phyloP scores from a whole-genome alignment of 1,139 yeast genomes.

The Lodderomyces metapsilosis region DNA sequence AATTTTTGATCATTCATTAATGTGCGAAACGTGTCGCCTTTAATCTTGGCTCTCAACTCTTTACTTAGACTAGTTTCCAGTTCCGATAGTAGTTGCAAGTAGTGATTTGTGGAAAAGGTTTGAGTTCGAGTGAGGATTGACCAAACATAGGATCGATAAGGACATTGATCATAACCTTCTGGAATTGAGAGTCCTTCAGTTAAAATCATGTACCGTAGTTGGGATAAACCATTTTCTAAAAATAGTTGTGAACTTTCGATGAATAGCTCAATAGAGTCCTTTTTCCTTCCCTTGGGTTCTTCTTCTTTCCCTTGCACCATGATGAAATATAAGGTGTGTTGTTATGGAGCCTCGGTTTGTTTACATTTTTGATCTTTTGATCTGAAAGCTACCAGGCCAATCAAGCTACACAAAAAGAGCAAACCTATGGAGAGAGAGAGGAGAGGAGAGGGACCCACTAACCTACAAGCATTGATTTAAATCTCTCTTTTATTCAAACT shows the following conservation, averaged over 20 bases:
- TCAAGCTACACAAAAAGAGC: background rate
- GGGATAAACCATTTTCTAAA: constrained; percentile 69
- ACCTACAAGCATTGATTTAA: background rate
- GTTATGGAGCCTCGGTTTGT: too few relatives aligned
- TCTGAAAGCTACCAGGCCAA: background rate
- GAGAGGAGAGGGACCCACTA: too few relatives aligned
- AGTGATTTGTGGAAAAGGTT: constrained; percentile 53
- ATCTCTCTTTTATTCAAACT: background rate
- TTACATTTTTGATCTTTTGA: background rate
- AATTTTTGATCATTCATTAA: constrained; percentile 72
- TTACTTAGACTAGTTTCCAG: constrained; percentile 51
- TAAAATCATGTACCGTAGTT: constrained; percentile 72
- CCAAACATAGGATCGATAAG: constrained; percentile 81
- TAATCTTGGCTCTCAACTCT: constrained; percentile 64
- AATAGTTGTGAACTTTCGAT: constrained; percentile 61
- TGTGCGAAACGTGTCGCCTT: constrained; percentile 86
- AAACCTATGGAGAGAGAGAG: too few relatives aligned
- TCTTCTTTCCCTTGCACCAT: constrained; percentile 1
- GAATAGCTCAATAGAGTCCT: constrained; percentile 66
- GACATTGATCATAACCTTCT: constrained; percentile 51
- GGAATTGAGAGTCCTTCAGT: constrained; percentile 71
- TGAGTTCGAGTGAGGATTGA: constrained; percentile 68
- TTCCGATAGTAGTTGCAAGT: constrained; percentile 51
- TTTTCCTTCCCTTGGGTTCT: constrained; percentile 40
- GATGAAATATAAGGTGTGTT: background rate